phyloP scores from a whole-genome alignment of 768 basidiomycete species.

The Lentinus tigrinus region DNA sequence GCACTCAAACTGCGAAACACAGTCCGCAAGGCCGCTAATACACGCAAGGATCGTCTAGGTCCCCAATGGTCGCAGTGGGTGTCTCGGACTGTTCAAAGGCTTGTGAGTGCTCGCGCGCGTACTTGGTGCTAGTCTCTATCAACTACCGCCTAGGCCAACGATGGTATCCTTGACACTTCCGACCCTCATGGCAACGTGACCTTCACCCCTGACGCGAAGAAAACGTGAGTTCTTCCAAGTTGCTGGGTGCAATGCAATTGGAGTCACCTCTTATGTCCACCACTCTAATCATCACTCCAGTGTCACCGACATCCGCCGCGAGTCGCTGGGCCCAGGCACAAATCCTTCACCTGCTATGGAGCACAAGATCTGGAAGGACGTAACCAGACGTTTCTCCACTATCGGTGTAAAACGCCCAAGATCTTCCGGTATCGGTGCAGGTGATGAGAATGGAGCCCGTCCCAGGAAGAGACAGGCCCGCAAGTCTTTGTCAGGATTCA shows the following conservation, averaged over 20 bases:
- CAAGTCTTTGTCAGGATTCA: constrained; percentile 35
- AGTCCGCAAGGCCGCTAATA: constrained; percentile 48
- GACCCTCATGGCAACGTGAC: constrained; percentile 37
- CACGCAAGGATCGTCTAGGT: constrained; percentile 44
- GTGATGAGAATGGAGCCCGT: constrained; percentile 10
- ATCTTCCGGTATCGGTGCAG: neutral
- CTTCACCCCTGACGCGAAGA: constrained; percentile 45
- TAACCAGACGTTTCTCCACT: constrained; percentile 28
- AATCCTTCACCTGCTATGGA: constrained; percentile 31
- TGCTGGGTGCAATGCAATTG: neutral
- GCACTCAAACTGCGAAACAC: neutral
- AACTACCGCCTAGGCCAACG: constrained; percentile 35
- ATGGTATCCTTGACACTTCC: constrained; percentile 40
- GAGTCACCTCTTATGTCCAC: neutral
- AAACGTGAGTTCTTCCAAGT: constrained; percentile 37
- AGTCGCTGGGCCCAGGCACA: constrained; percentile 26
- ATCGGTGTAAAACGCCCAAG: constrained; percentile 27
- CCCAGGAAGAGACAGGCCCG: constrained; percentile 17
- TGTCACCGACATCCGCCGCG: constrained; percentile 34
- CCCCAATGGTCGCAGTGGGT: constrained; percentile 52
- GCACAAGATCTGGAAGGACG: constrained; percentile 39
- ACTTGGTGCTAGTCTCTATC: neutral
- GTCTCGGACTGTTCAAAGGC: constrained; percentile 41
- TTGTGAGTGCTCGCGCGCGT: constrained; percentile 32
- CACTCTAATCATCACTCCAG: constrained; percentile 24